Base-by-base conservation (phyloP, 106 monocot species). In the Vanilla planifolia region DNA sequence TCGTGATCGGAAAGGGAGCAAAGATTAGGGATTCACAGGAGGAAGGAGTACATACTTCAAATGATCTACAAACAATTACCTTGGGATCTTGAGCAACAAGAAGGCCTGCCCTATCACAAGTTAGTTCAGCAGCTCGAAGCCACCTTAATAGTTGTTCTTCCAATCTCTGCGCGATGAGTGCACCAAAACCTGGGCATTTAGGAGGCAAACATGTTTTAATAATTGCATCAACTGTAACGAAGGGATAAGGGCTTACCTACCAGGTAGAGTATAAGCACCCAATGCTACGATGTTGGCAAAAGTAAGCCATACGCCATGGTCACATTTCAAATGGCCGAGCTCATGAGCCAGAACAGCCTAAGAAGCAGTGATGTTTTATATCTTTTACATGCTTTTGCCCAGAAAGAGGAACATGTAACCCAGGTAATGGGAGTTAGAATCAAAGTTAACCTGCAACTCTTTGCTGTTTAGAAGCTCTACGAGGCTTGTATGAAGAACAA, bases 331-430 rank as follows among this genome's bases (percentile, higher is more conserved):
- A 44, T 96, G 96, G 3, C 90, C 90, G 69, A 96, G 55, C 70
- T 96, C 87, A 85, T 96, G 96, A 61, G 90, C 96, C 69, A 96
- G 72, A 64, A 96, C 96, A 67, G 96, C 91, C 96, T 96, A 76
- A 35, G 6, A 69, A n/a, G n/a, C n/a, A n/a, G n/a, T n/a, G n/a
- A n/a, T n/a, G n/a, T n/a, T n/a, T n/a, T n/a, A n/a, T n/a, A n/a
- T n/a, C n/a, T n/a, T n/a, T n/a, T n/a, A n/a, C n/a, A n/a, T n/a
- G n/a, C n/a, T n/a, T n/a, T n/a, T n/a, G n/a, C n/a, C n/a, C n/a
- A n/a, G n/a, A n/a, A n/a, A n/a, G n/a, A n/a, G n/a, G n/a, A n/a
- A n/a, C n/a, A n/a, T n/a, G n/a, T n/a, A n/a, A n/a, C n/a, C n/a
- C n/a, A n/a, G n/a, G n/a, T n/a, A n/a, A n/a, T n/a, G n/a, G n/a